Base-by-base conservation (phyloP, 176 grass and related monocot genomes). In the Carex scoparia region DNA sequence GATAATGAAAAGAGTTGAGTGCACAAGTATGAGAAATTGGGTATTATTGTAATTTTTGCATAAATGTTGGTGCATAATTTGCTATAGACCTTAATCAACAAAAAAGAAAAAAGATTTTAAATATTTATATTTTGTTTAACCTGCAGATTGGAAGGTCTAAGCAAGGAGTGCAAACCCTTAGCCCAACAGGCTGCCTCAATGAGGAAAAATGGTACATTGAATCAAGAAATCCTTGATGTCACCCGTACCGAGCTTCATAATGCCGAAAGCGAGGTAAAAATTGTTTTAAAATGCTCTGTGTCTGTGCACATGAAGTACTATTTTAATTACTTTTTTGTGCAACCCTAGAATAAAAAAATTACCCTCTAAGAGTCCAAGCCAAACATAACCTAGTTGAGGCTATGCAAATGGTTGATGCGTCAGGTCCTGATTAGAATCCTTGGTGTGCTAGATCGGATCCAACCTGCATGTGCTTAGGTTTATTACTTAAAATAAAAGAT, bases 221-320 rank as follows among this genome's bases (percentile, higher is more conserved):
- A 94, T 79, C 89, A 95, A 89, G 66, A 92, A 92, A 92, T 94
- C 85, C 88, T 99, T 65, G 85, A 91, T 33, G 82, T 84, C 46
- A 95, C 89, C 84, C 88, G 85, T 74, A 88, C 88, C 38, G 81
- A 94, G 44, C 91, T 99, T 46, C 93, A 13, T 69, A 94, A 92
- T 61, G 93, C 96, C 82, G 87, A 99, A 89, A 86, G 81, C 82
- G 93, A 99, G 93, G 96, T 95, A 92, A 31, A 57, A 11, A 40
- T 84, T 6, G 15, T 79, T 58, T 58, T 56, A 57, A 68, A 32
- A 55, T 51, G 18, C 42, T 76, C 6, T 56, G 48, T 37, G 19
- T 55, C 27, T 55, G 11, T 7, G 10, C 10, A 12, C 44, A 53
- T 74, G 10, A 27, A 15, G 51, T 81, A 19, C 54, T 81, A 62